A percentile compares a stretch with the other conserved stretches of the same genome.
Evolutionary conservation across 1,284 basidiomycete genomes (phyloP).

Genomic region (Mixia osmundae): DNA sequence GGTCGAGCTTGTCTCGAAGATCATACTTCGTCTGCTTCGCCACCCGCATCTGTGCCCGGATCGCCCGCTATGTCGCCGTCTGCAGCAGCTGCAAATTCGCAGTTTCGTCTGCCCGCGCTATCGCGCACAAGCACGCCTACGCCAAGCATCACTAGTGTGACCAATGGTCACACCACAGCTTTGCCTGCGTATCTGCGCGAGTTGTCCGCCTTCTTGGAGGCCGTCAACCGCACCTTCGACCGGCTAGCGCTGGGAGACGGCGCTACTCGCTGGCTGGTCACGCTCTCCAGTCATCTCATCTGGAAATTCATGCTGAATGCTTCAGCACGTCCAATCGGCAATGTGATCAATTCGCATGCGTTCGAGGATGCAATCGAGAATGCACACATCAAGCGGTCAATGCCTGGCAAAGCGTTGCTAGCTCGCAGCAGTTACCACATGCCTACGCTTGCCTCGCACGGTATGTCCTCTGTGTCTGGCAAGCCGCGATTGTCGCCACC

Average conservation of each 20-base stretch:
- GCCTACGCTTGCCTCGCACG: conserved; percentile 4
- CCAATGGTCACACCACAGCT: too few relatives aligned
- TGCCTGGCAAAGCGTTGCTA: conserved; percentile 4
- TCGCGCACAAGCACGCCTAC: too few relatives aligned
- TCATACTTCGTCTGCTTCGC: neutral
- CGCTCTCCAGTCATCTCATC: conserved; percentile 11
- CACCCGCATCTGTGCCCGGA: neutral
- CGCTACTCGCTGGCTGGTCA: conserved; percentile 17
- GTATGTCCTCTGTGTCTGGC: neutral
- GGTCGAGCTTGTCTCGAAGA: neutral
- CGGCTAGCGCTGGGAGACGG: conserved; percentile 13
- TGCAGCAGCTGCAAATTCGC: neutral
- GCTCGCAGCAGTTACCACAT: conserved; percentile 9
- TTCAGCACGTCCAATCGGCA: conserved; percentile 7
- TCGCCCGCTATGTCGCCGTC: neutral
- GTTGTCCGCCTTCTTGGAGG: conserved; percentile 10
- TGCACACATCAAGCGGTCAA: neutral
- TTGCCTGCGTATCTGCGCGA: conserved; percentile 14
- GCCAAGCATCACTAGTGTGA: too few relatives aligned
- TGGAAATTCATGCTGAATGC: conserved; percentile 18
- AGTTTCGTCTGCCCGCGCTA: too few relatives aligned
- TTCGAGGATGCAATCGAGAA: neutral
- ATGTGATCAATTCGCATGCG: neutral
- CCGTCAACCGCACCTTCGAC: conserved; percentile 10
- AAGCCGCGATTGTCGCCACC: neutral